Evolutionary conservation across 352 stramenopile species (phyloP).

Genomic region (Phytophthora brassicae): DNA sequence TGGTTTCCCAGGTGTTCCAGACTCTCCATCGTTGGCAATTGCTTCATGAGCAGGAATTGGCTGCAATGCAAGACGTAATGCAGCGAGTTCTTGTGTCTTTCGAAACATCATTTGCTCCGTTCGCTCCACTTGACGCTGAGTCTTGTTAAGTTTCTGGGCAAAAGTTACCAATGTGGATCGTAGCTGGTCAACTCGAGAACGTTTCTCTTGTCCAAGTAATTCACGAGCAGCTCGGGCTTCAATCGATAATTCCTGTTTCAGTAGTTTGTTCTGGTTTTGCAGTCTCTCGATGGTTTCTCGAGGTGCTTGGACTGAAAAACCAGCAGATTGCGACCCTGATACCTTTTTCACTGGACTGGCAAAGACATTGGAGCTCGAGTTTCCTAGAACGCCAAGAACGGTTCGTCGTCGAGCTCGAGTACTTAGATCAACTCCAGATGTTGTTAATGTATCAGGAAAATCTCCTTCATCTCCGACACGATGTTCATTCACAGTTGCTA

Average conservation of each 20-base stretch:
- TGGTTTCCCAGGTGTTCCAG: constrained; percentile 26
- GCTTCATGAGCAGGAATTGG: constrained; percentile 24
- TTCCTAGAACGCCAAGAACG: constrained; percentile 8
- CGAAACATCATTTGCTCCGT: constrained; percentile 49
- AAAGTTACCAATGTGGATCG: constrained; percentile 52
- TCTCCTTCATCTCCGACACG: constrained; percentile 35
- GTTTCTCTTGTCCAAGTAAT: constrained; percentile 57
- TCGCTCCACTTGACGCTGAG: constrained; percentile 43
- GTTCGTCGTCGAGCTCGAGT: constrained; percentile 13
- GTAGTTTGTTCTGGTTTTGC: constrained; percentile 72
- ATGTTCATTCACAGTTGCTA: constrained; percentile 38
- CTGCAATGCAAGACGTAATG: constrained; percentile 32
- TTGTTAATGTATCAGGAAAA: constrained; percentile 12
- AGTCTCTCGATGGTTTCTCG: constrained; percentile 71
- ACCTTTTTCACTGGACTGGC: constrained; percentile 34
- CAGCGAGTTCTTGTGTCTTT: constrained; percentile 52
- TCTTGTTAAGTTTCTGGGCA: constrained; percentile 47
- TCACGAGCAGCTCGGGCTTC: constrained; percentile 57
- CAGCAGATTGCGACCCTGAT: constrained; percentile 6
- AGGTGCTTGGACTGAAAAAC: constrained; percentile 72
- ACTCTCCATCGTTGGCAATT: constrained; percentile 9
- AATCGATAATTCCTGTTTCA: constrained; percentile 76
- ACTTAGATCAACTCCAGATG: not conserved
- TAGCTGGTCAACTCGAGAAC: constrained; percentile 55
- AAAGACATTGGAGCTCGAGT: constrained; percentile 7